phyloP scores from a whole-genome alignment of 352 stramenopile genomes.

The Pythium folliculosum region DNA sequence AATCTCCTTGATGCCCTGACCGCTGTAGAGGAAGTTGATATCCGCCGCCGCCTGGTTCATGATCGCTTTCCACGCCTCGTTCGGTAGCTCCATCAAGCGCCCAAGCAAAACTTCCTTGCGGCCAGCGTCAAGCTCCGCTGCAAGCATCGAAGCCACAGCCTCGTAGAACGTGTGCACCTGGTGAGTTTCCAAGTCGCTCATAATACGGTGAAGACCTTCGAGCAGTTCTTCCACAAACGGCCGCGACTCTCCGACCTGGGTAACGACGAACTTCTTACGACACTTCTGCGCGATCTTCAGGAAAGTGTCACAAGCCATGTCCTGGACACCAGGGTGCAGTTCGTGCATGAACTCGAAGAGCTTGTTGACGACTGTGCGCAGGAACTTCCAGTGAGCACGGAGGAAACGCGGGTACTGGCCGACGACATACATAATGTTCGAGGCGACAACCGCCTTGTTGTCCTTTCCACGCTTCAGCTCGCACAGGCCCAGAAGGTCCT shows the following conservation, averaged over 20 bases:
- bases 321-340: slow-evolving; percentile 98
- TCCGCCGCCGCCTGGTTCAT: slow-evolving; percentile 79
- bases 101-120: slow-evolving; percentile 91
- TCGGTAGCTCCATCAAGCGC: slow-evolving; percentile 96
- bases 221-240: slow-evolving; percentile 98
- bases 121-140: slow-evolving; percentile 70
- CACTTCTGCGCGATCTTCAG: slow-evolving; percentile 99
- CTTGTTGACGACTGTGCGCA: slow-evolving; percentile 99
- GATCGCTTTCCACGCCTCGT: slow-evolving; percentile 89
- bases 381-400: slow-evolving; percentile 99
- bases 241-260: slow-evolving; percentile 91
- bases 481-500: slow-evolving; percentile 97
- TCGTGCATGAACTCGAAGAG: slow-evolving; percentile 99
- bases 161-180: slow-evolving; percentile 99
- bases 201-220: slow-evolving; percentile 93
- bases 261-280: slow-evolving; percentile 96
- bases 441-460: slow-evolving; percentile 99
- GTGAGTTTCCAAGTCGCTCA: slow-evolving; percentile 98
- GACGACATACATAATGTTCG: slow-evolving; percentile 99
- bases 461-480: slow-evolving; percentile 99
- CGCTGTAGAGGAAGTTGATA: slow-evolving; percentile 81
- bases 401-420: slow-evolving; percentile 99
- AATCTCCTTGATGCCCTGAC: slow-evolving; percentile 88
- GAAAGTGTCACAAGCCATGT: slow-evolving; percentile 99
- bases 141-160: slow-evolving; percentile 92